A percentile compares a stretch with the other conserved stretches of the same genome.
phyloP scores from a whole-genome alignment of 305 asterid genomes.

The Plantago coronopus region DNA sequence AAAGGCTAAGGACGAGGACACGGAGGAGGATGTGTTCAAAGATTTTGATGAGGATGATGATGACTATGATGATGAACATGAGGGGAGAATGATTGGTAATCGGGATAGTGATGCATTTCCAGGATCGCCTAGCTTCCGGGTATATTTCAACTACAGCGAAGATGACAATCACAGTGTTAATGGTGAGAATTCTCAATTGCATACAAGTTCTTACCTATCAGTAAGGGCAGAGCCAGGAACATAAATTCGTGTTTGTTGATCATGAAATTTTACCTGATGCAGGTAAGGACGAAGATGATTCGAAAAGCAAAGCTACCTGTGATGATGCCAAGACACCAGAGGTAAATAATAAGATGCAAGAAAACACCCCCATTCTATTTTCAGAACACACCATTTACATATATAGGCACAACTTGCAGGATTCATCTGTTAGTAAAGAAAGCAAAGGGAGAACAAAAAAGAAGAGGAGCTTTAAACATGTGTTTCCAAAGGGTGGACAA shows the following conservation, averaged over 20 bases:
- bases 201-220: background rate
- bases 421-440: slow-evolving; percentile 6
- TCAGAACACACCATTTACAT: too few species aligned
- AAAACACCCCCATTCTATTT: background rate
- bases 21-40: slow-evolving; percentile 7
- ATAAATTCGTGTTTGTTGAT: background rate
- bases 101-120: slow-evolving; percentile 21
- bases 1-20: background rate
- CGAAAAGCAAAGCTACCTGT: slow-evolving; percentile 3
- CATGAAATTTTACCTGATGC: slow-evolving; percentile 1
- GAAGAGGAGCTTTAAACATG: slow-evolving; percentile 33
- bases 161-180: slow-evolving; percentile 10
- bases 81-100: slow-evolving; percentile 33
- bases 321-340: slow-evolving; percentile 17
- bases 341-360: slow-evolving; percentile 18
- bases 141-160: slow-evolving; percentile 24
- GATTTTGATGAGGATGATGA: slow-evolving; percentile 23
- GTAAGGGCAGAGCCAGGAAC: too few species aligned
- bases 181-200: slow-evolving; percentile 3
- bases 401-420: slow-evolving; percentile 10
- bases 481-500: slow-evolving; percentile 26
- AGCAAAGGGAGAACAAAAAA: slow-evolving; percentile 24
- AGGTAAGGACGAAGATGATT: slow-evolving; percentile 21
- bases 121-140: slow-evolving; percentile 48
- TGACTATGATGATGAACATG: slow-evolving; percentile 17